Evolutionary conservation across 257 asterid genomes (phyloP).

Genomic region (Solanum chilense): DNA sequence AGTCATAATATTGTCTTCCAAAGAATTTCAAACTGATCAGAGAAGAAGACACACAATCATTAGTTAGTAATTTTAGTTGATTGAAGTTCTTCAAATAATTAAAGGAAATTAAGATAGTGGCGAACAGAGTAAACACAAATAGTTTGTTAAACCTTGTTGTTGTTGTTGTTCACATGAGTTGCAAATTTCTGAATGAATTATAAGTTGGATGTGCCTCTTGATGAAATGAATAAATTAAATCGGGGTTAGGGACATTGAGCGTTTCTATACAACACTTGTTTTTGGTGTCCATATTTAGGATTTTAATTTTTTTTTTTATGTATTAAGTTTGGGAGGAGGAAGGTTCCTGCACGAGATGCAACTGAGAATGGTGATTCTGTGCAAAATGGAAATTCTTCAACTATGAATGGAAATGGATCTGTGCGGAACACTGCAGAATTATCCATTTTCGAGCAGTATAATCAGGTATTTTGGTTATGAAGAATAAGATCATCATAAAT

Average conservation of each 20-base stretch:
- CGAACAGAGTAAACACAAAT: background rate
- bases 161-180: background rate
- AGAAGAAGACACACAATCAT: background rate
- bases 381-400: slow-evolving; percentile 17
- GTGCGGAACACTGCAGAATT: slow-evolving; percentile 51
- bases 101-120: background rate
- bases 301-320: slow-evolving; percentile 70
- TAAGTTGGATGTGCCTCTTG: background rate
- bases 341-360: slow-evolving; percentile 23
- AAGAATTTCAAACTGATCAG: background rate
- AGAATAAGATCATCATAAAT: background rate
- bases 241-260: background rate
- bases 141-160: background rate
- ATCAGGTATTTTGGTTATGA: slow-evolving; percentile 42
- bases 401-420: slow-evolving; percentile 28
- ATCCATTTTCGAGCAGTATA: slow-evolving; percentile 77
- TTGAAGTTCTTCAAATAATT: background rate
- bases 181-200: background rate
- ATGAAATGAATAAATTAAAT: background rate
- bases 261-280: slow-evolving; percentile 18
- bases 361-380: slow-evolving; percentile 25
- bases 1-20: background rate
- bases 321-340: slow-evolving; percentile 96
- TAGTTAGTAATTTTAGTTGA: background rate
- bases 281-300: slow-evolving; percentile 46